Conservation (phyloP, 306 rosid genomes). For the Fragaria vesca region DNA sequence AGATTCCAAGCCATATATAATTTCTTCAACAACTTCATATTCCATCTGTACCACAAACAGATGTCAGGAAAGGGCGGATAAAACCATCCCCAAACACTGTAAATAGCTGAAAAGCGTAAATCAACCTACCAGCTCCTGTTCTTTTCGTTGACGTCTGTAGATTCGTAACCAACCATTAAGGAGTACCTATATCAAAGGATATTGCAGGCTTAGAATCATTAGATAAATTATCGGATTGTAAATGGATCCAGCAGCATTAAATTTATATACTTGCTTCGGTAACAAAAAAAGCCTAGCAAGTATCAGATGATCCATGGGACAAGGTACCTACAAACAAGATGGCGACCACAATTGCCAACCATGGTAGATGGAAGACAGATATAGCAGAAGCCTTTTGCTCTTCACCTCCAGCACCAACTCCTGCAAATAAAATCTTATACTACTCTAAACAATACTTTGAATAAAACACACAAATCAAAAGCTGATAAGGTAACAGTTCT, state of each 20-base stretch:
- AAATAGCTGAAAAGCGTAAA: slow-evolving; percentile 19
- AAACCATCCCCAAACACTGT: slow-evolving; percentile 12
- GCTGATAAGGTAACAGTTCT: background rate
- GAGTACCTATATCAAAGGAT: slow-evolving; percentile 48
- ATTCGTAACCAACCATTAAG: slow-evolving; percentile 92
- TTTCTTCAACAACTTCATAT: slow-evolving; percentile 89
- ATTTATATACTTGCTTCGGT: background rate
- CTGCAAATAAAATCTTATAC: slow-evolving; percentile 37
- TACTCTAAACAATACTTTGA: slow-evolving; percentile 5
- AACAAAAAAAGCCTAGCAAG: slow-evolving; percentile 10
- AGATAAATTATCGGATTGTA: background rate
- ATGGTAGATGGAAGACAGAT: slow-evolving; percentile 77
- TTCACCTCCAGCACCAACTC: slow-evolving; percentile 99
- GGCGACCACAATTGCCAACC: slow-evolving; percentile 74
- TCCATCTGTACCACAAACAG: slow-evolving; percentile 69
- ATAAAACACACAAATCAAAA: slow-evolving; percentile 3
- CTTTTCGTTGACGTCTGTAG: slow-evolving; percentile 72
- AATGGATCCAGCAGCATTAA: background rate
- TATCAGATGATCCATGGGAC: slow-evolving; percentile 45
- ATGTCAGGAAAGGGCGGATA: slow-evolving; percentile 24
- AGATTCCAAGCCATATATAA: slow-evolving; percentile 93
- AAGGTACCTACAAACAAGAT: slow-evolving; percentile 98
- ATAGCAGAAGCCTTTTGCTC: slow-evolving; percentile 80
- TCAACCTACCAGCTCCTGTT: slow-evolving; percentile 82
- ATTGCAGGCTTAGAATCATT: slow-evolving; percentile 23